Percentiles rank a stretch among this genome's conserved stretches.
Conservation (phyloP, 257 asterid genomes). For the Ballota nigra region DNA sequence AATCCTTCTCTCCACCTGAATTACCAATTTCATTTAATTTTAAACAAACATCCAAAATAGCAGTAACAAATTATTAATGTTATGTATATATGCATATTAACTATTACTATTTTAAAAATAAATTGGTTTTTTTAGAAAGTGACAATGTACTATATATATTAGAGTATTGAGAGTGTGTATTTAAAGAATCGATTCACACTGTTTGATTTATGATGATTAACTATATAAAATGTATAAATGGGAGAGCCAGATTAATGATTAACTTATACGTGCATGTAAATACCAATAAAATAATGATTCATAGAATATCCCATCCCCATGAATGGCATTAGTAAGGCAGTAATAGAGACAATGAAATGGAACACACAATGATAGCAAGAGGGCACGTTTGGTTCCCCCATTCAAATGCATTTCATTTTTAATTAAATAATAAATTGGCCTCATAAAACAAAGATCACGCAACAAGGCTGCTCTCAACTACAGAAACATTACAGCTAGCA, state of each 20-base stretch:
- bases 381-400: conserved; percentile 91
- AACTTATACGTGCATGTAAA: conserved; percentile 41
- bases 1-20: conserved; percentile 88
- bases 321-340: conserved; percentile 8
- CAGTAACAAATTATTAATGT: too few species aligned
- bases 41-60: conserved; percentile 17
- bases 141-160: too few species aligned
- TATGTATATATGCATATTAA: too few species aligned
- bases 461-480: conserved; percentile 71
- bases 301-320: conserved; percentile 16
- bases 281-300: not conserved
- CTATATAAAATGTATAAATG: not conserved
- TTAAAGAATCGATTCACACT: too few species aligned
- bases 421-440: not conserved
- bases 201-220: not conserved
- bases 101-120: too few species aligned
- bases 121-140: too few species aligned
- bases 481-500: conserved; percentile 75
- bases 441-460: conserved; percentile 55
- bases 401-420: conserved; percentile 27
- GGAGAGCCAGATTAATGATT: not conserved
- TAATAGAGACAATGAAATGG: not conserved
- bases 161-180: too few species aligned
- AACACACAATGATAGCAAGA: conserved; percentile 61
- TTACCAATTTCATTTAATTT: too few species aligned